Conservation (phyloP, 2,329 filamentous ascomycete species). For the Xylariaceae sp. region DNA sequence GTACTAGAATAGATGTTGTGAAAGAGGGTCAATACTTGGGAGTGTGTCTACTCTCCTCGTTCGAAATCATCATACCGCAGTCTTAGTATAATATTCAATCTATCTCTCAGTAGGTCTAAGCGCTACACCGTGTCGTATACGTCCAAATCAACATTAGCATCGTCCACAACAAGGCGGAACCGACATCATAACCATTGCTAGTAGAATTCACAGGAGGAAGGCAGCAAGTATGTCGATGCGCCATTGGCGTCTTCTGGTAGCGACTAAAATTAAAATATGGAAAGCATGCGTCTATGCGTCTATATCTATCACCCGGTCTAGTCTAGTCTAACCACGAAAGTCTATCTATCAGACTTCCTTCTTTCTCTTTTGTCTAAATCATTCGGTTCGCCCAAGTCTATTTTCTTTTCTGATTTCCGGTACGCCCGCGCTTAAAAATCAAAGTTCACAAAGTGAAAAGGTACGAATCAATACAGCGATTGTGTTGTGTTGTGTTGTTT, state of each 20-base stretch:
- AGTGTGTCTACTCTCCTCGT: no score
- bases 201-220: no score
- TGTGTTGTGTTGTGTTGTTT: neutral
- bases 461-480: neutral
- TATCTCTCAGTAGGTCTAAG: no score
- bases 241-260: constrained; percentile 13
- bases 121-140: no score
- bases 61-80: no score
- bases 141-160: no score
- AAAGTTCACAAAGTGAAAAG: constrained; percentile 1
- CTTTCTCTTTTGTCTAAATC: neutral
- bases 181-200: no score
- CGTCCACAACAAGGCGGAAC: no score
- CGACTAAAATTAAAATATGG: constrained; percentile 29
- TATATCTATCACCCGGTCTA: constrained; percentile 7
- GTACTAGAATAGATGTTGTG: no score
- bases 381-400: constrained; percentile 12
- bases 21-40: no score
- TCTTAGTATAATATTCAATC: no score
- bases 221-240: constrained; percentile 2
- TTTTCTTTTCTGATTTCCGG: constrained; percentile 1
- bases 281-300: constrained; percentile 26
- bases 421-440: constrained; percentile 16
- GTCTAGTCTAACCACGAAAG: neutral
- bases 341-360: constrained; percentile 6